Percentiles rank a stretch among this genome's conserved stretches.
These are phyloP conservation scores for Aureobasidium melanogenum DNA, from an alignment of 2,329 filamentous ascomycete genomes.

Conservation along the genomic window DNA sequence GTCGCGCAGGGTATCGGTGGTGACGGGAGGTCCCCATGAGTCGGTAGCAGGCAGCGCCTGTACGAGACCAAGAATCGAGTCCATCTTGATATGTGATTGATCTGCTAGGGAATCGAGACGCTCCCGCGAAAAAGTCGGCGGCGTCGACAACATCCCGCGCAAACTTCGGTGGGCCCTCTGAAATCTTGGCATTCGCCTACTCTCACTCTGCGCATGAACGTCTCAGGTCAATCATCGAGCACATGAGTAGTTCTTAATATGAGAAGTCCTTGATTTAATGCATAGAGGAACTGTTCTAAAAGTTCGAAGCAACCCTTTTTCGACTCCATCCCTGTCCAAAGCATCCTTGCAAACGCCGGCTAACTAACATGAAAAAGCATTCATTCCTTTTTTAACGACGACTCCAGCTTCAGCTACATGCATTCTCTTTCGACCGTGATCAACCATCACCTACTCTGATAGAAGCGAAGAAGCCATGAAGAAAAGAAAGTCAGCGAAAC, in stretches of 20 bases:
- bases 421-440: not conserved
- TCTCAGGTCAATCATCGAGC: not conserved
- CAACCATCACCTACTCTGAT: not conserved
- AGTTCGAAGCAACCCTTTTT: not conserved
- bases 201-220: not conserved
- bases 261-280: not conserved
- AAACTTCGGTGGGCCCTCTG: constrained; percentile 3
- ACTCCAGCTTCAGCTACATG: not conserved
- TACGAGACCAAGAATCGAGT: constrained; percentile 40
- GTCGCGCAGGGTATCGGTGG: constrained; percentile 79
- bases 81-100: constrained; percentile 32
- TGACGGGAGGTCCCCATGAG: constrained; percentile 74
- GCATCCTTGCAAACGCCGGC: not conserved
- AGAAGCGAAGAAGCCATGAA: not conserved
- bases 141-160: constrained; percentile 3
- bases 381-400: not conserved
- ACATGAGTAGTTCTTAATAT: not conserved
- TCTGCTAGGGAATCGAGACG: not conserved
- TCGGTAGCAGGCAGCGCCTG: constrained; percentile 34
- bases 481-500: not conserved
- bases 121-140: constrained; percentile 4
- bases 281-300: not conserved
- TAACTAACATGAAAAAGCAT: not conserved
- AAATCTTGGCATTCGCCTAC: constrained; percentile 12
- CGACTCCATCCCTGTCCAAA: not conserved